Evolutionary conservation across 805 yeast genomes (phyloP), one percentile per base, ranked within the genome.

Genomic region (Wickerhamomyces silvicola): DNA sequence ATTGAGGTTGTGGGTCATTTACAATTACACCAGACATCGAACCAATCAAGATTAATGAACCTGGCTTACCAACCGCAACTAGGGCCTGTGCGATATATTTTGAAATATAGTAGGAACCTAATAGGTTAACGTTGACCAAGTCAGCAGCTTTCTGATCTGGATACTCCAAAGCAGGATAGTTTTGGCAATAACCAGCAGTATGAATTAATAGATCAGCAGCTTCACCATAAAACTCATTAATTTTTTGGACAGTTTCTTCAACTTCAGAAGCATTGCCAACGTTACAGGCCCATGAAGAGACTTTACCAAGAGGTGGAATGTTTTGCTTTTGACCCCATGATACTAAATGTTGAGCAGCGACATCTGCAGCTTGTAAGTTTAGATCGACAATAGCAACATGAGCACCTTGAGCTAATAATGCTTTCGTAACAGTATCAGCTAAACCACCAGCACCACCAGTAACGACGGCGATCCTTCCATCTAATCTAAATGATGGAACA

Each of bases 401-500:
- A 4, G 90, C 84, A 22, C 90, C 94, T 47, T 81, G 83, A 4
- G 83, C 82, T 10, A 82, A 56, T 22, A 82, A 59, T 12, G 84
- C 83, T 48, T 78, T 72, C 35, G 81, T 65, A 32, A 81, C 51
- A 11, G 80, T 76, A 22, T 77, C 61, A 1, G 84, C 78, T 45
- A 82, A 62, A 12, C 88, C 90, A 29, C 92, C 92, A 22, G 86
- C 78, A 7, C 88, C 92, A 28, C 92, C 92, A 22, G 92, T 82
- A 41, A 82, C 62, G 27, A 82, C 66, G 25, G 86, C 85, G 34
- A 80, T 64, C 51, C 78, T 74, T 37, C 81, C 81, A 50, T 78
- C 85, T 39, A 78, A 64, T 61, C 83, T 70, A 57, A 78, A 79
- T 35, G 56, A 63, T 40, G 86, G 87, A 18, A 79, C 50, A 26